Evolutionary conservation across 2,329 filamentous ascomycete genomes (phyloP), one percentile per base, ranked within the genome.

Genomic region (Microsporum ferrugineum): DNA sequence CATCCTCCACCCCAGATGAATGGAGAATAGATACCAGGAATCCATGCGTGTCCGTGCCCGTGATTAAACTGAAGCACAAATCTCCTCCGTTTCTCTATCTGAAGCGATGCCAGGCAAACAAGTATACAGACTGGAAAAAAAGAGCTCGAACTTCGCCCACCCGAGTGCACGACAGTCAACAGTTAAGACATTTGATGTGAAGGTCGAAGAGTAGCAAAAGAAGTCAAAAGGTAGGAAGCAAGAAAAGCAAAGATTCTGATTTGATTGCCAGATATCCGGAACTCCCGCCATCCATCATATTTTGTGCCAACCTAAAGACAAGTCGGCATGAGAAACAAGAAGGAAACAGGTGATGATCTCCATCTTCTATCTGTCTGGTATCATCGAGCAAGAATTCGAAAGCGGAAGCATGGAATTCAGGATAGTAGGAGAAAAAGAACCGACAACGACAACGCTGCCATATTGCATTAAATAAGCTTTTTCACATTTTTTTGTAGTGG

Each of bases 231-330:
- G 12, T 6, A 43, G 33, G 39, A 43, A 34, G 39, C 36, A 39
- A 43, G 17, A 57, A 34, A 57, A 31, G 27, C 8, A 43, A 43
- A 33, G 39, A 31, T 31, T 39, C 36, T 39, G 67, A 70, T 78
- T 77, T 77, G 80, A 79, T 84, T 87, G 86, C 84, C 83, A 88
- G 86, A 88, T 88, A 89, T 89, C 87, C 87, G 86, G 87, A 88
- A 87, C 85, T 86, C 85, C 84, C 74, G 53, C 57, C 59, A 60
- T 59, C 60, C 38, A 56, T 58, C 36, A 59, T 79, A 77, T 78
- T 77, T 80, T 55, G 14, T 34, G 51, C 51, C 51, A 36, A 55
- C 51, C 27, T 55, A 34, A 34, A 55, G 33, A 51, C 27, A 5
- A 80, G 79, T 69, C 64, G 66, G 62, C 60, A 67, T 38, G 60